These are phyloP conservation scores for Saccharomycopsis hybrid DNA, from an alignment of 1,139 yeast genomes.

Conservation along the genomic window DNA sequence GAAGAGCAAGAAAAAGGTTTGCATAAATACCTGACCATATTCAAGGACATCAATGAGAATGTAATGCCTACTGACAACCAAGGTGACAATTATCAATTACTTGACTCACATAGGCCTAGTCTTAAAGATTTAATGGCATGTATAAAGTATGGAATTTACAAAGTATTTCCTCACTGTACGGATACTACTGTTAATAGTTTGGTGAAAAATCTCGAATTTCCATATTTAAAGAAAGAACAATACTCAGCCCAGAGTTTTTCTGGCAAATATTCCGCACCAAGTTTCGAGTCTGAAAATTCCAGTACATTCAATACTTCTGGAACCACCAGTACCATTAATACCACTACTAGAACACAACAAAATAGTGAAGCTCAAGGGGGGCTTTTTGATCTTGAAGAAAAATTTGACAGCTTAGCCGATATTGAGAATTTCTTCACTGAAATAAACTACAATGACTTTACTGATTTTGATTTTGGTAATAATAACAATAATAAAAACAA, in stretches of 20 bases:
- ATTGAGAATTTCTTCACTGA: slow-evolving; percentile 15
- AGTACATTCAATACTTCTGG: slow-evolving; percentile 3
- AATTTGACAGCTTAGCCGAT: background rate
- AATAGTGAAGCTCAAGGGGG: background rate
- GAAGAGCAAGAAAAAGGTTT: background rate
- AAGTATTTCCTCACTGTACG: too few species aligned
- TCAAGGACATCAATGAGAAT: background rate
- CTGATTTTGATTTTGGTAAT: background rate
- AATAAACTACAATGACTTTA: slow-evolving; percentile 2
- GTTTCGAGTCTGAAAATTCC: background rate
- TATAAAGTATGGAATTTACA: background rate
- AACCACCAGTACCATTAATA: background rate
- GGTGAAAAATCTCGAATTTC: background rate
- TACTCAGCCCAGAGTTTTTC: background rate
- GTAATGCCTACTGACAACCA: background rate
- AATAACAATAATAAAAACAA: too few species aligned
- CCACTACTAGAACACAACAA: background rate
- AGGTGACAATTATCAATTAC: background rate
- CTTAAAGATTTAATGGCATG: background rate
- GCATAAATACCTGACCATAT: background rate
- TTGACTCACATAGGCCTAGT: background rate
- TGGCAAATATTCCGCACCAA: background rate
- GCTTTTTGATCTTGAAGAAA: background rate
- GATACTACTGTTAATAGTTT: too few species aligned
- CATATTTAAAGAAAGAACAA: background rate